A percentile compares a stretch with the other conserved stretches of the same genome.
Evolutionary conservation across 2,329 filamentous ascomycete genomes (phyloP).

Genomic region (Aspergillus niger): DNA sequence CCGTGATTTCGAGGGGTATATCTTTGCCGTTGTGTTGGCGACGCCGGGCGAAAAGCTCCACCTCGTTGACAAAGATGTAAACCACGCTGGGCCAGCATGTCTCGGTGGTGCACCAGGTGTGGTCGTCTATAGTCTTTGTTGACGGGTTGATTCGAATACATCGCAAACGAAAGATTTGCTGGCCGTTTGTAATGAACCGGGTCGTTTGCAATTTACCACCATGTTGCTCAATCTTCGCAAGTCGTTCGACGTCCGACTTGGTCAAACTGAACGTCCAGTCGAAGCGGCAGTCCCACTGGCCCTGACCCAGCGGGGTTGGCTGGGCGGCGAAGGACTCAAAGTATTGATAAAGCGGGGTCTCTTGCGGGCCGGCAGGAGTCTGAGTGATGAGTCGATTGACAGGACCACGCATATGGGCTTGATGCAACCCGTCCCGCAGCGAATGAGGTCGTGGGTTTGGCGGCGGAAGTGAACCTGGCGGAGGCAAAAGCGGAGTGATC

Average conservation of each 20-base stretch:
- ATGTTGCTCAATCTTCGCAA: slow-evolving; percentile 31
- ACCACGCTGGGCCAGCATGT: slow-evolving; percentile 71
- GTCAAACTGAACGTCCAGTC: slow-evolving; percentile 42
- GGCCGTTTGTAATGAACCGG: slow-evolving; percentile 52
- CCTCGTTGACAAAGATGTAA: slow-evolving; percentile 68
- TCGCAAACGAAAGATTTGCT: slow-evolving; percentile 67
- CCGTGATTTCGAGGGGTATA: slow-evolving; percentile 72
- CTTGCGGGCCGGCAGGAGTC: slow-evolving; percentile 20
- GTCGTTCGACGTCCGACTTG: slow-evolving; percentile 27
- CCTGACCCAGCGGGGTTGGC: slow-evolving; percentile 33
- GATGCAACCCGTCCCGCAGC: slow-evolving; percentile 56
- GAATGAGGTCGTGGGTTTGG: slow-evolving; percentile 50
- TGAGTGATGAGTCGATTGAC: slow-evolving; percentile 38
- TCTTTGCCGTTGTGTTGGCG: slow-evolving; percentile 75
- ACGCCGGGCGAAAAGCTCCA: slow-evolving; percentile 60
- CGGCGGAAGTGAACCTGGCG: slow-evolving; percentile 31
- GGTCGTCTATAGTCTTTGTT: slow-evolving; percentile 41
- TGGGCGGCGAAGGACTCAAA: slow-evolving; percentile 34
- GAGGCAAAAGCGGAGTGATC: slow-evolving; percentile 38
- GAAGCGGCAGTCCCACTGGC: slow-evolving; percentile 28
- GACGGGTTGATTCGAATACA: slow-evolving; percentile 55
- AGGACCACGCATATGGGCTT: slow-evolving; percentile 60
- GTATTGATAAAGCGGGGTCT: slow-evolving; percentile 41
- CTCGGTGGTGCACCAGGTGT: slow-evolving; percentile 64
- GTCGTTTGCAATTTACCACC: slow-evolving; percentile 27